phyloP scores from a whole-genome alignment of 768 basidiomycete species.

The Podaxis sp. region DNA sequence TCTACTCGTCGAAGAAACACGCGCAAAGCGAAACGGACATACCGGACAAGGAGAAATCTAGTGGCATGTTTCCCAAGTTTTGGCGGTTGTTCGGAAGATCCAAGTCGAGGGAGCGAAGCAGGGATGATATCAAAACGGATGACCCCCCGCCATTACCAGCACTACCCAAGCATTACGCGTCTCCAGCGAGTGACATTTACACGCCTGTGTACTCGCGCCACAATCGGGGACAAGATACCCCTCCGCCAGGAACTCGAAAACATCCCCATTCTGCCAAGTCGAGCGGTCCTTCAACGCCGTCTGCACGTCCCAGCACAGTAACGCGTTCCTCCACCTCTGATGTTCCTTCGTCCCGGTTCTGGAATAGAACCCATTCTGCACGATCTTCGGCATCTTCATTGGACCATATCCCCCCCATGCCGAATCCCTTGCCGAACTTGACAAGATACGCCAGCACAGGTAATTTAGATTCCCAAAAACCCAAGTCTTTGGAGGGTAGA shows the following conservation, averaged over 20 bases:
- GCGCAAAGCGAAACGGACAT: constrained; percentile 5
- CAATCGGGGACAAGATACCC: not conserved
- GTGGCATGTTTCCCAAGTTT: constrained; percentile 1
- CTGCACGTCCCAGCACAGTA: constrained; percentile 40
- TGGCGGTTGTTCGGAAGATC: constrained; percentile 6
- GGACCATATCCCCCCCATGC: constrained; percentile 40
- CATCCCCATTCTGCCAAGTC: constrained; percentile 3
- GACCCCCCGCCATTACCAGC: constrained; percentile 8
- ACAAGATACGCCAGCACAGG: constrained; percentile 1
- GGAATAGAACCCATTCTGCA: constrained; percentile 38
- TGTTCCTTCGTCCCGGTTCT: constrained; percentile 48
- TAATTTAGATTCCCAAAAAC: constrained; percentile 2
- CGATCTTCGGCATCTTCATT: constrained; percentile 60
- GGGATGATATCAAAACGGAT: not conserved
- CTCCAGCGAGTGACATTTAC: not conserved
- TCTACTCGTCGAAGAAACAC: constrained; percentile 7
- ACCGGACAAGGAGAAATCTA: not conserved
- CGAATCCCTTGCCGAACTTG: constrained; percentile 20
- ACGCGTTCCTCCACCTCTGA: constrained; percentile 64
- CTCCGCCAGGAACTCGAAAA: not conserved
- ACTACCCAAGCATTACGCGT: constrained; percentile 6
- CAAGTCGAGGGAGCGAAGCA: constrained; percentile 8
- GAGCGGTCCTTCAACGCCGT: not conserved
- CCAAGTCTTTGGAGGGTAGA: constrained; percentile 1
- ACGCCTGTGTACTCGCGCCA: constrained; percentile 2